These are phyloP conservation scores for Candida insectorum DNA, from an alignment of 805 yeast genomes.

Conservation along the genomic window DNA sequence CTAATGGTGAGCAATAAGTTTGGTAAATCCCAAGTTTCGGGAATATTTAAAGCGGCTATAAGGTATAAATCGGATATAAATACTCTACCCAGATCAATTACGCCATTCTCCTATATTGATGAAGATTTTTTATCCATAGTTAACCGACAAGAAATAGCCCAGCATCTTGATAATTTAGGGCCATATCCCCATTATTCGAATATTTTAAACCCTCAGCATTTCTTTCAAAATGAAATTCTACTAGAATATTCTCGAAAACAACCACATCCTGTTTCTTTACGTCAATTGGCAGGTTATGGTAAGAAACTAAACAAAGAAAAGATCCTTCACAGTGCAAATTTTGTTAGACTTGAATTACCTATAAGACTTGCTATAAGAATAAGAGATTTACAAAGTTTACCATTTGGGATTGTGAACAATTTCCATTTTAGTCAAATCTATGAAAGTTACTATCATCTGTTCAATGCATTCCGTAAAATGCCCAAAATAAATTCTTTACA, in stretches of 20 bases:
- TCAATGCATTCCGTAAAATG: slow-evolving; percentile 76
- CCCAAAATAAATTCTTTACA: slow-evolving; percentile 64
- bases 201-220: slow-evolving; percentile 62
- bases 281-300: slow-evolving; percentile 89
- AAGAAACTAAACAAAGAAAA: slow-evolving; percentile 72
- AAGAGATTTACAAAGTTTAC: slow-evolving; percentile 73
- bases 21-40: too few relatives aligned
- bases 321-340: slow-evolving; percentile 79
- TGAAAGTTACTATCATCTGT: slow-evolving; percentile 83
- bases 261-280: slow-evolving; percentile 89
- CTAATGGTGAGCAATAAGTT: too few relatives aligned
- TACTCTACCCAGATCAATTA: slow-evolving; percentile 14
- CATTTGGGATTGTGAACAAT: slow-evolving; percentile 81
- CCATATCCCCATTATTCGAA: slow-evolving; percentile 41
- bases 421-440: slow-evolving; percentile 84
- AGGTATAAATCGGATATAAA: too few relatives aligned
- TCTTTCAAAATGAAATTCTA: slow-evolving; percentile 75
- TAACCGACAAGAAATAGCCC: slow-evolving; percentile 25
- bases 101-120: slow-evolving; percentile 28
- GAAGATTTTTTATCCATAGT: slow-evolving; percentile 32
- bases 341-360: slow-evolving; percentile 82
- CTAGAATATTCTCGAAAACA: slow-evolving; percentile 55
- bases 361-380: slow-evolving; percentile 79
- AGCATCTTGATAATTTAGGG: slow-evolving; percentile 27
- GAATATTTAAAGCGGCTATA: too few relatives aligned